These are phyloP conservation scores for Suhomyces atakaporum DNA, from an alignment of 1,139 yeast species.

Conservation along the genomic window DNA sequence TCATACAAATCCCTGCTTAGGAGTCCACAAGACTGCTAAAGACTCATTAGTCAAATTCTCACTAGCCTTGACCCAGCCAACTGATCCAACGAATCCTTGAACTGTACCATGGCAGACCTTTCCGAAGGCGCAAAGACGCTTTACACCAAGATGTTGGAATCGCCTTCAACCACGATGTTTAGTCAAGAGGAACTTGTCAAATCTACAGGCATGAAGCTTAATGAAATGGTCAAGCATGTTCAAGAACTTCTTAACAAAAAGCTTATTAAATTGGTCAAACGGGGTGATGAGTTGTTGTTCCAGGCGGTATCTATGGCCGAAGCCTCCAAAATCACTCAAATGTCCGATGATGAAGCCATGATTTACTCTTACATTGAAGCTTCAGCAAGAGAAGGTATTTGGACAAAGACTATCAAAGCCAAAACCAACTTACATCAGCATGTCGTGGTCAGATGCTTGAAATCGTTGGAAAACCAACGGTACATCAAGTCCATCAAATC, in stretches of 20 bases:
- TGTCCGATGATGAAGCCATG: constrained; percentile 88
- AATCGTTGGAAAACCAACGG: constrained; percentile 78
- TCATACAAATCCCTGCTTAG: too few species aligned
- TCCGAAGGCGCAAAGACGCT: constrained; percentile 56
- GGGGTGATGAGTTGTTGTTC: constrained; percentile 67
- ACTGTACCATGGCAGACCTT: constrained; percentile 19
- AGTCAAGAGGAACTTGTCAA: constrained; percentile 61
- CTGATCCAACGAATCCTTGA: neutral
- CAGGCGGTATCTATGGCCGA: constrained; percentile 69
- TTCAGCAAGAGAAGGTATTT: constrained; percentile 90
- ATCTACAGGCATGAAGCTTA: constrained; percentile 37
- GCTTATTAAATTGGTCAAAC: constrained; percentile 66
- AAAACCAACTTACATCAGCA: constrained; percentile 92
- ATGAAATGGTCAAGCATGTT: constrained; percentile 57
- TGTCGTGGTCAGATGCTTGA: constrained; percentile 82
- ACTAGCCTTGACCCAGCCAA: too few species aligned
- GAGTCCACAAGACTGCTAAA: too few species aligned
- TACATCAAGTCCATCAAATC: constrained; percentile 88
- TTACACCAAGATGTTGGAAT: constrained; percentile 60
- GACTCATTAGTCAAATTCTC: too few species aligned
- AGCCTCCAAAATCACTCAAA: constrained; percentile 68
- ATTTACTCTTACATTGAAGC: constrained; percentile 90
- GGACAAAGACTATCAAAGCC: constrained; percentile 93
- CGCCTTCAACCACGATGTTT: constrained; percentile 48
- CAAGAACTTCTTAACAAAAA: constrained; percentile 69